A percentile compares a stretch with the other conserved stretches of the same genome.
Evolutionary conservation across 108 stramenopile genomes (phyloP).

Genomic region (Pseudonitzschia pungens): DNA sequence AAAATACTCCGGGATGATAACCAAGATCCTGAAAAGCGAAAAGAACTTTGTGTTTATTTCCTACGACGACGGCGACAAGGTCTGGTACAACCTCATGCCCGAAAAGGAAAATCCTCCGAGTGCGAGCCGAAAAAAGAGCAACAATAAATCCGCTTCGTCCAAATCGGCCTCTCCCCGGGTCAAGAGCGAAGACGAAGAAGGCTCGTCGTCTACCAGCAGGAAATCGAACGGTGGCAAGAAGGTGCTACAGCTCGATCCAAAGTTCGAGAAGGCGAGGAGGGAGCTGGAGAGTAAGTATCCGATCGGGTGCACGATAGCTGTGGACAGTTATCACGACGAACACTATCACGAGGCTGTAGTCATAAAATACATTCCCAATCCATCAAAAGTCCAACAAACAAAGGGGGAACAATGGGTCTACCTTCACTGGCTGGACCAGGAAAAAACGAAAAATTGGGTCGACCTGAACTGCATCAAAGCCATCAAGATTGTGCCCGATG

Average conservation of each 20-base stretch:
- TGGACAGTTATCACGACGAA: constrained; percentile 7
- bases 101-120: neutral
- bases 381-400: neutral
- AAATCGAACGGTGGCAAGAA: neutral
- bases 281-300: constrained; percentile 5
- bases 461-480: constrained; percentile 17
- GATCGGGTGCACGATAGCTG: neutral
- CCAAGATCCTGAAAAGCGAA: neutral
- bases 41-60: constrained; percentile 17
- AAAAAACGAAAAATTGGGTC: constrained; percentile 1
- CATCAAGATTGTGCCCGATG: neutral
- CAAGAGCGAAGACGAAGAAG: neutral
- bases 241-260: neutral
- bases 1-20: constrained; percentile 1
- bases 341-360: constrained; percentile 11
- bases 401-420: constrained; percentile 10
- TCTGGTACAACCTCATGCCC: constrained; percentile 8
- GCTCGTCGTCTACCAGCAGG: neutral
- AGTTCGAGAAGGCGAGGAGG: neutral
- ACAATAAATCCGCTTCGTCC: neutral
- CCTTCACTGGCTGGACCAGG: neutral
- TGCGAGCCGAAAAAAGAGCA: neutral
- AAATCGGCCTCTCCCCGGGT: neutral
- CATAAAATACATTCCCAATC: constrained; percentile 7
- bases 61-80: constrained; percentile 14